A percentile compares a stretch with the other conserved stretches of the same genome.
phyloP scores from a whole-genome alignment of 2,329 filamentous ascomycete genomes.

The Diaporthe eres region DNA sequence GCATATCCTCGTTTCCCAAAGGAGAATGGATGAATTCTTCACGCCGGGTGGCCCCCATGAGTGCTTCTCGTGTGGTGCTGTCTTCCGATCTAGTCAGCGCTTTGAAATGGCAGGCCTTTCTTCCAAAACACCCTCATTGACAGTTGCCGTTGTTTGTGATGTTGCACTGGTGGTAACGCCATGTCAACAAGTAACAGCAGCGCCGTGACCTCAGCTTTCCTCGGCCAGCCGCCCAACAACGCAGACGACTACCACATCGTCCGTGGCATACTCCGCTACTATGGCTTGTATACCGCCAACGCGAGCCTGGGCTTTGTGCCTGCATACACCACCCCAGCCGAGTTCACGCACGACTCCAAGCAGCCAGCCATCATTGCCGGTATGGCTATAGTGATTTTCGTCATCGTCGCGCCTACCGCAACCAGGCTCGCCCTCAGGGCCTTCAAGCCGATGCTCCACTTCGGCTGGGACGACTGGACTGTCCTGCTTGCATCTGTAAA shows the following conservation, averaged over 20 bases:
- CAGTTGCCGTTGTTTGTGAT: not conserved
- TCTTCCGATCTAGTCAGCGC: not conserved
- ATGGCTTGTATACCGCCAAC: slow-evolving; percentile 11
- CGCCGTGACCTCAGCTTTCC: slow-evolving; percentile 13
- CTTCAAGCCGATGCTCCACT: slow-evolving; percentile 24
- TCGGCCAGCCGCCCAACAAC: slow-evolving; percentile 29
- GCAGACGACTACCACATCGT: slow-evolving; percentile 28
- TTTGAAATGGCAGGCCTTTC: not conserved
- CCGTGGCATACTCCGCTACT: slow-evolving; percentile 21
- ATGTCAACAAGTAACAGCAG: slow-evolving; percentile 9
- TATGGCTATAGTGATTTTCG: slow-evolving; percentile 35
- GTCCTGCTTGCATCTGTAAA: slow-evolving; percentile 41
- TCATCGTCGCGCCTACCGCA: slow-evolving; percentile 32
- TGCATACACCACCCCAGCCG: slow-evolving; percentile 6
- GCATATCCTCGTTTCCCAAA: slow-evolving; percentile 25
- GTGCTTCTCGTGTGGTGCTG: not conserved
- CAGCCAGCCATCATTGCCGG: slow-evolving; percentile 35
- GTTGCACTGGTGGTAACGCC: slow-evolving; percentile 7
- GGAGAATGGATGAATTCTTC: not conserved
- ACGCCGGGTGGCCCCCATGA: not conserved
- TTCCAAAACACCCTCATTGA: not conserved
- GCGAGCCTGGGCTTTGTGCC: slow-evolving; percentile 15
- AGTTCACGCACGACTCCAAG: slow-evolving; percentile 35
- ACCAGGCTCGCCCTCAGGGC: slow-evolving; percentile 33
- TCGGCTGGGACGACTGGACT: slow-evolving; percentile 40